Conservation (phyloP, 2,329 filamentous ascomycete genomes). For the Orbilia ellipsospora region DNA sequence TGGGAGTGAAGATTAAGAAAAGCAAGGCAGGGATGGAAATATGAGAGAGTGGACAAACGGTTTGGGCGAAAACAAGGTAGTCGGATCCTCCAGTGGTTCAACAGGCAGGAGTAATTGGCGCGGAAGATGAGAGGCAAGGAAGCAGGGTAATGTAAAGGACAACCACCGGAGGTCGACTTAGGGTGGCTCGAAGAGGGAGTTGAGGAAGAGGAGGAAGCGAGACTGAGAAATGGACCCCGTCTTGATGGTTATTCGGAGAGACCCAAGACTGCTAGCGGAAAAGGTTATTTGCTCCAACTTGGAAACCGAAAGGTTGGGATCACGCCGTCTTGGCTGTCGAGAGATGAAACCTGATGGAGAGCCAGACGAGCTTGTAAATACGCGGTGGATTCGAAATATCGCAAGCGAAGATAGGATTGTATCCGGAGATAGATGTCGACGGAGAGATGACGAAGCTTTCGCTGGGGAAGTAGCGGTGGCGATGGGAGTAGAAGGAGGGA, state of each 20-base stretch:
- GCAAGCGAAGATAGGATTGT: background rate
- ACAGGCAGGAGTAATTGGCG: conserved; percentile 23
- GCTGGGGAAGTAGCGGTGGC: conserved; percentile 9
- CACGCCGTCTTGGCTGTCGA: conserved; percentile 31
- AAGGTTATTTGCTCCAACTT: conserved; percentile 53
- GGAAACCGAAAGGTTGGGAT: conserved; percentile 31
- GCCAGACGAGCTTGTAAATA: conserved; percentile 6
- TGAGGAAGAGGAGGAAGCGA: conserved; percentile 55
- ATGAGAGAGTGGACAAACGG: conserved; percentile 7
- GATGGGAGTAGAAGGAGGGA: conserved; percentile 10
- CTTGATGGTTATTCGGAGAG: conserved; percentile 51
- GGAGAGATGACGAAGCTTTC: conserved; percentile 12
- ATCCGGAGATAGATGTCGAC: conserved; percentile 7
- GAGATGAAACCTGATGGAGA: conserved; percentile 4
- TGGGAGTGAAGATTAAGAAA: conserved; percentile 12
- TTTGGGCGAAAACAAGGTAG: conserved; percentile 16
- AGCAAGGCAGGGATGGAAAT: background rate
- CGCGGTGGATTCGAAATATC: background rate
- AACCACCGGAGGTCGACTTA: conserved; percentile 57
- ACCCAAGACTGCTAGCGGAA: conserved; percentile 39
- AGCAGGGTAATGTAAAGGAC: conserved; percentile 37
- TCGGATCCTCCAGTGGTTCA: conserved; percentile 50
- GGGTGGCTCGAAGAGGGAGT: conserved; percentile 55
- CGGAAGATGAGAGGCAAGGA: conserved; percentile 7
- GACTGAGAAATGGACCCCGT: conserved; percentile 56